Percentiles rank a stretch among this genome's conserved stretches.
Conservation (phyloP, 108 stramenopile species). For the Cyclostephanos tholiformis region DNA sequence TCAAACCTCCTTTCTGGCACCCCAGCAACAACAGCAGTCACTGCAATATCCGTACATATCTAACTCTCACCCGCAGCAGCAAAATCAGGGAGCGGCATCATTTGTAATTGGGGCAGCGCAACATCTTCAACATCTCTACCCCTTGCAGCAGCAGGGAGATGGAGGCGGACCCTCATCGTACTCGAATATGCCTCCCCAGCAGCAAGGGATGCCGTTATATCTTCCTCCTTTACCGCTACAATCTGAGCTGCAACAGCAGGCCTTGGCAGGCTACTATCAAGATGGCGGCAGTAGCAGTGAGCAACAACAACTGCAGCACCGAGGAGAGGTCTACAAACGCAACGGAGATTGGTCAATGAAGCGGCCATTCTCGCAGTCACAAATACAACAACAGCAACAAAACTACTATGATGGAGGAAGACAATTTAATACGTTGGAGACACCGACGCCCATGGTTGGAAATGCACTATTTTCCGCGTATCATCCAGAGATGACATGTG, state of each 20-base stretch:
- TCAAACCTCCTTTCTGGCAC: not conserved
- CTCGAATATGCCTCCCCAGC: slow-evolving; percentile 3
- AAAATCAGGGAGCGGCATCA: slow-evolving; percentile 14
- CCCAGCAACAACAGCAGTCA: slow-evolving; percentile 25
- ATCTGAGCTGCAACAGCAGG: not conserved
- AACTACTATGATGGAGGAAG: not conserved
- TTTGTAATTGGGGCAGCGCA: not conserved
- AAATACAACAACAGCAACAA: slow-evolving; percentile 3
- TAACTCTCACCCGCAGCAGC: slow-evolving; percentile 20
- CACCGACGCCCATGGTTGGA: not conserved
- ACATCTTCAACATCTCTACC: slow-evolving; percentile 6
- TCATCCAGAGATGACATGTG: not conserved
- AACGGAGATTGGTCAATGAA: not conserved
- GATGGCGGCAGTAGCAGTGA: slow-evolving; percentile 4
- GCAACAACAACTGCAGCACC: slow-evolving; percentile 6
- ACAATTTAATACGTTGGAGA: not conserved
- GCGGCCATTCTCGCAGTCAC: no score
- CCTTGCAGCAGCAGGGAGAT: slow-evolving; percentile 1
- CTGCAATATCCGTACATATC: slow-evolving; percentile 28
- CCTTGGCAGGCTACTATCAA: slow-evolving; percentile 9
- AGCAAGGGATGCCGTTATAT: not conserved
- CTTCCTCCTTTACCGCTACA: slow-evolving; percentile 12
- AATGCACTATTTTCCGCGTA: not conserved
- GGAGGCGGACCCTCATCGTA: not conserved
- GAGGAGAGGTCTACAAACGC: not conserved